These are phyloP conservation scores for Moniliella sp. DNA, from an alignment of 1,284 basidiomycete genomes.

Conservation along the genomic window DNA sequence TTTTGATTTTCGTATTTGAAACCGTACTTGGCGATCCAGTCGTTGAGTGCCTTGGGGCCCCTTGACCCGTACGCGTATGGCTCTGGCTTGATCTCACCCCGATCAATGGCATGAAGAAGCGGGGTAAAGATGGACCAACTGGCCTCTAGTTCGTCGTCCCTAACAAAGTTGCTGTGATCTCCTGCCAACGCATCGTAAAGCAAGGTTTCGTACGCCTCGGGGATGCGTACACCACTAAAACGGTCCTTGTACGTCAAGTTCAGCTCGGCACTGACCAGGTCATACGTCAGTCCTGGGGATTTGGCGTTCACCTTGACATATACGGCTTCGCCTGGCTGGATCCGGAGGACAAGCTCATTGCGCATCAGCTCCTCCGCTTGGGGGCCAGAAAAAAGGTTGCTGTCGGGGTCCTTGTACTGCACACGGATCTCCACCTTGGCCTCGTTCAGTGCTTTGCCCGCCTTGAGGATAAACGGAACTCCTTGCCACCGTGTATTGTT, in stretches of 20 bases:
- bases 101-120: constrained; percentile 26
- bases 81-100: constrained; percentile 24
- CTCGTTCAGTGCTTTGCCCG: constrained; percentile 31
- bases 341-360: constrained; percentile 31
- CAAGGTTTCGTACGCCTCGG: constrained; percentile 35
- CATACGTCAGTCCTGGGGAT: constrained; percentile 20
- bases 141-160: constrained; percentile 32
- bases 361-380: constrained; percentile 17
- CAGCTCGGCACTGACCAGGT: constrained; percentile 18
- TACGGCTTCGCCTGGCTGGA: constrained; percentile 29
- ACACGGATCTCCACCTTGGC: constrained; percentile 30
- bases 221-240: constrained; percentile 23
- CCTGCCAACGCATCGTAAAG: constrained; percentile 32
- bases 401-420: constrained; percentile 24
- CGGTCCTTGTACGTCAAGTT: constrained; percentile 27
- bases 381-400: constrained; percentile 12
- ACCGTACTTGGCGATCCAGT: constrained; percentile 22
- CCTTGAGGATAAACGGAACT: constrained; percentile 32
- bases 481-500: constrained; percentile 30
- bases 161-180: constrained; percentile 33
- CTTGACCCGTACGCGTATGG: constrained; percentile 25
- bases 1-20: too few species aligned
- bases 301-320: constrained; percentile 30
- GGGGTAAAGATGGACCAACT: constrained; percentile 34
- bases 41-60: constrained; percentile 20